phyloP scores from a whole-genome alignment of 2,329 filamentous ascomycete species.

The Aspergillus carbonarius region DNA sequence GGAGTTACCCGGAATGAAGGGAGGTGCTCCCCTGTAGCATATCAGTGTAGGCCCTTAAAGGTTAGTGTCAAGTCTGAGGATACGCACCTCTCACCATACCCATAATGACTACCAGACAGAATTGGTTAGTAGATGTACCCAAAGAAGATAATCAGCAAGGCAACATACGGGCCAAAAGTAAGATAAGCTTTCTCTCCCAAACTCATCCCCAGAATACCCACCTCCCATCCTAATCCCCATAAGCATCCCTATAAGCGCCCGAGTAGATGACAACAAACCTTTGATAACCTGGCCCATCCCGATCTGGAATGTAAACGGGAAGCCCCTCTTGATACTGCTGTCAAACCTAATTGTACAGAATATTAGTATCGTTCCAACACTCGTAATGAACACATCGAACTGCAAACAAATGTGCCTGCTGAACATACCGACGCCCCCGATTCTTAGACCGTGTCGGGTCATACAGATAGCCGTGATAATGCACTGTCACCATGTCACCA shows the following conservation, averaged over 20 bases:
- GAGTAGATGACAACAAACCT: slow-evolving; percentile 1
- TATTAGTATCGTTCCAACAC: neutral
- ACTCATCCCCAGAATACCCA: slow-evolving; percentile 19
- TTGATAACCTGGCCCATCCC: slow-evolving; percentile 20
- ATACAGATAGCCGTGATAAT: slow-evolving; percentile 24
- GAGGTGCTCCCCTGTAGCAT: slow-evolving; percentile 13
- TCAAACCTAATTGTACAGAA: slow-evolving; percentile 13
- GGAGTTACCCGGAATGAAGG: slow-evolving; percentile 21
- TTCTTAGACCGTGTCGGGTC: slow-evolving; percentile 20
- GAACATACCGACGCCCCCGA: slow-evolving; percentile 16
- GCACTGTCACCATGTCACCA: slow-evolving; percentile 21
- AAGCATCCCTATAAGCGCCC: neutral
- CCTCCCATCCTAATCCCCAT: slow-evolving; percentile 15
- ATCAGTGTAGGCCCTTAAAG: neutral
- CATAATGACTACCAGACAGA: slow-evolving; percentile 11
- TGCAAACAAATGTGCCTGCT: neutral
- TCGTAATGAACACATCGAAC: neutral
- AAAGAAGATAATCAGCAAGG: neutral
- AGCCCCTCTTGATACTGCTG: slow-evolving; percentile 20
- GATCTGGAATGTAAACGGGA: slow-evolving; percentile 19
- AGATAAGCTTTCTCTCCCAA: slow-evolving; percentile 20
- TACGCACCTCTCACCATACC: slow-evolving; percentile 18
- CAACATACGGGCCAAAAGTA: slow-evolving; percentile 20
- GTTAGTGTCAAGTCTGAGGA: neutral
- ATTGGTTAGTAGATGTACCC: neutral